Conservation (phyloP, 2,329 filamentous ascomycete genomes). For the Trichophyton rubrum region DNA sequence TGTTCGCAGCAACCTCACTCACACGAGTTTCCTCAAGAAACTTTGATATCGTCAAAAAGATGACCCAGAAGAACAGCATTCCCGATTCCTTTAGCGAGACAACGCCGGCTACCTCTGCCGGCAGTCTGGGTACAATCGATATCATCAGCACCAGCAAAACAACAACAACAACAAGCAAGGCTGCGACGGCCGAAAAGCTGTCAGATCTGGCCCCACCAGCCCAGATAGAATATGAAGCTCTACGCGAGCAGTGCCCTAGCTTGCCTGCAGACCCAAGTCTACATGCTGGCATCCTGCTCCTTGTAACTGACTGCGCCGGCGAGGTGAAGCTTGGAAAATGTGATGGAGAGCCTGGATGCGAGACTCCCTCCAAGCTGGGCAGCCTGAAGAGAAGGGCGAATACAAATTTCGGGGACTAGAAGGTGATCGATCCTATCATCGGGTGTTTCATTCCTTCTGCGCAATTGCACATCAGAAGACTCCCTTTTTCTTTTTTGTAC, state of each 20-base stretch:
- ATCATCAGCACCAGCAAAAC: no score
- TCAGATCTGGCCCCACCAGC: background rate
- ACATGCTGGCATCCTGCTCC: constrained; percentile 12
- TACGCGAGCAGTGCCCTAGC: background rate
- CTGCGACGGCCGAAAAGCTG: background rate
- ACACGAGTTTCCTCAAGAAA: background rate
- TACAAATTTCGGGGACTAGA: background rate
- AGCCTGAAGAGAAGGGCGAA: background rate
- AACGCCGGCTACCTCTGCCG: background rate
- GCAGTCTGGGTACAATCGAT: background rate
- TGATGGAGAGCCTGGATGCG: constrained; percentile 8
- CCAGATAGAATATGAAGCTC: background rate
- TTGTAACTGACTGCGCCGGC: constrained; percentile 13
- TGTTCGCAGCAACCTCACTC: background rate
- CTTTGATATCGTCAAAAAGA: background rate
- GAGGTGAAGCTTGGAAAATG: constrained; percentile 11
- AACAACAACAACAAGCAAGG: background rate
- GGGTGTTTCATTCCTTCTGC: no score
- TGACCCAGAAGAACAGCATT: background rate
- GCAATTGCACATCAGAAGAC: background rate
- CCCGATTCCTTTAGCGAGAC: background rate
- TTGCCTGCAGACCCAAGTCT: constrained; percentile 9
- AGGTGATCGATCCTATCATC: background rate
- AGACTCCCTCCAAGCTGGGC: background rate
- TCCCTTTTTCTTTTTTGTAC: background rate